Percentiles rank a stretch among this genome's conserved stretches.
Evolutionary conservation across 495 filamentous ascomycete genomes (phyloP).

Genomic region (Aspergillus leporis): DNA sequence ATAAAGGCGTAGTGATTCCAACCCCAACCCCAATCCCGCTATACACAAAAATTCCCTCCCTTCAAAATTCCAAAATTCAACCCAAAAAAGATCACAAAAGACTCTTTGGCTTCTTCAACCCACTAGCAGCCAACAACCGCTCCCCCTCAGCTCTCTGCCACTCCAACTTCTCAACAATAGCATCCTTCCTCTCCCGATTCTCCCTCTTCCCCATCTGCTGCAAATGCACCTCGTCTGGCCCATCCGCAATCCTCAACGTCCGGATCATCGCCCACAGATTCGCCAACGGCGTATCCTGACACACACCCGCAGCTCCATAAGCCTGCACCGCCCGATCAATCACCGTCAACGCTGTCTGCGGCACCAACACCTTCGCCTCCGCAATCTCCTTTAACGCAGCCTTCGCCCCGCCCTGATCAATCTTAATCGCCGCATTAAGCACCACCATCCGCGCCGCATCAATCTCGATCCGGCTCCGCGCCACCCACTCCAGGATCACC

Average conservation of each 20-base stretch:
- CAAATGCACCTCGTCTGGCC: slow-evolving; percentile 91
- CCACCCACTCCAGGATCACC: slow-evolving; percentile 92
- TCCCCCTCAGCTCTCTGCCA: slow-evolving; percentile 66
- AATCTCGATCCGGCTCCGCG: slow-evolving; percentile 85
- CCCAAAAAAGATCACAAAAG: slow-evolving; percentile 30
- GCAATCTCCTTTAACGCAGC: slow-evolving; percentile 81
- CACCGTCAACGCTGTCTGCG: slow-evolving; percentile 71
- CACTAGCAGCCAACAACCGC: slow-evolving; percentile 62
- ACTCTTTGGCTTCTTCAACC: slow-evolving; percentile 49
- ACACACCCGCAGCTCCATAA: slow-evolving; percentile 82
- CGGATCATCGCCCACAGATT: slow-evolving; percentile 82
- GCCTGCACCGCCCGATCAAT: slow-evolving; percentile 88
- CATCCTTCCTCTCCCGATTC: slow-evolving; percentile 65
- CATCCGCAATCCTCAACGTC: slow-evolving; percentile 83
- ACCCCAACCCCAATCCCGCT: too few species aligned
- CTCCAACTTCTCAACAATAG: slow-evolving; percentile 61
- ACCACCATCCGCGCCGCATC: slow-evolving; percentile 84
- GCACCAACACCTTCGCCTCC: slow-evolving; percentile 83
- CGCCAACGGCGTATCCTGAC: slow-evolving; percentile 87
- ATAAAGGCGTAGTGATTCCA: background rate
- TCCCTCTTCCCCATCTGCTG: slow-evolving; percentile 87
- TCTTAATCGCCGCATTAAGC: slow-evolving; percentile 86
- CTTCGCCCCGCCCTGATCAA: slow-evolving; percentile 80
- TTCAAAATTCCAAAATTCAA: background rate
- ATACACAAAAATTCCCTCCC: background rate